These are phyloP conservation scores for Ilex aquifolium DNA, from an alignment of 257 asterid genomes.

Conservation along the genomic window DNA sequence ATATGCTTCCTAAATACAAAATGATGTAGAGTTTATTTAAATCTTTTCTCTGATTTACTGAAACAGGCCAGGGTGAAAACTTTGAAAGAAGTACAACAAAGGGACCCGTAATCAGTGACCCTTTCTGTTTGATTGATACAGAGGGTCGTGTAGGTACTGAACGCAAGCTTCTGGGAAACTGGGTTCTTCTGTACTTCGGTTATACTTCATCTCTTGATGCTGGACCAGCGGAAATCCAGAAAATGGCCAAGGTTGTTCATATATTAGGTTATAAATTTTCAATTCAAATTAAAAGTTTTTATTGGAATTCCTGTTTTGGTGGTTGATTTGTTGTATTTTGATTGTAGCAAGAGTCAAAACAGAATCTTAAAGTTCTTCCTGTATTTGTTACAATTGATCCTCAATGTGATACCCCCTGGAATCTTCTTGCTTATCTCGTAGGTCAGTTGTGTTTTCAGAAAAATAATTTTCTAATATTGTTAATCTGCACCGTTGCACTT, in stretches of 20 bases:
- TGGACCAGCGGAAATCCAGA: slow-evolving; percentile 91
- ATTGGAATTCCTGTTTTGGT: slow-evolving; percentile 3
- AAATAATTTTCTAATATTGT: too few species aligned
- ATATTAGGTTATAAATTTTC: slow-evolving; percentile 54
- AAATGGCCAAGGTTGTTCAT: slow-evolving; percentile 68
- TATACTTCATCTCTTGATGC: slow-evolving; percentile 93
- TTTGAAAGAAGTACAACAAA: slow-evolving; percentile 74
- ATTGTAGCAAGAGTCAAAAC: slow-evolving; percentile 49
- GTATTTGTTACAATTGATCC: slow-evolving; percentile 94
- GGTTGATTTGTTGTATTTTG: slow-evolving; percentile 11
- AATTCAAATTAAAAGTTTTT: slow-evolving; percentile 1
- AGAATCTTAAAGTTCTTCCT: slow-evolving; percentile 70
- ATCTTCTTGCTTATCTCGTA: slow-evolving; percentile 71
- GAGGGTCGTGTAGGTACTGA: slow-evolving; percentile 68
- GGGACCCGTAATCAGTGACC: slow-evolving; percentile 93
- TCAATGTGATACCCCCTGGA: slow-evolving; percentile 86
- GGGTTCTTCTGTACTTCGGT: slow-evolving; percentile 89
- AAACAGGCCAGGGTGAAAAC: slow-evolving; percentile 76
- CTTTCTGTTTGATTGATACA: slow-evolving; percentile 66
- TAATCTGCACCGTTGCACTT: too few species aligned
- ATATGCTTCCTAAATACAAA: too few species aligned
- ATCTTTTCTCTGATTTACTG: neutral
- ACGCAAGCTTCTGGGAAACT: slow-evolving; percentile 67
- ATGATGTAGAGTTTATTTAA: too few species aligned
- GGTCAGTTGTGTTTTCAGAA: slow-evolving; percentile 31